phyloP scores from a whole-genome alignment of 1,139 yeast genomes.

The Hemisphaericaspora subhashii region DNA sequence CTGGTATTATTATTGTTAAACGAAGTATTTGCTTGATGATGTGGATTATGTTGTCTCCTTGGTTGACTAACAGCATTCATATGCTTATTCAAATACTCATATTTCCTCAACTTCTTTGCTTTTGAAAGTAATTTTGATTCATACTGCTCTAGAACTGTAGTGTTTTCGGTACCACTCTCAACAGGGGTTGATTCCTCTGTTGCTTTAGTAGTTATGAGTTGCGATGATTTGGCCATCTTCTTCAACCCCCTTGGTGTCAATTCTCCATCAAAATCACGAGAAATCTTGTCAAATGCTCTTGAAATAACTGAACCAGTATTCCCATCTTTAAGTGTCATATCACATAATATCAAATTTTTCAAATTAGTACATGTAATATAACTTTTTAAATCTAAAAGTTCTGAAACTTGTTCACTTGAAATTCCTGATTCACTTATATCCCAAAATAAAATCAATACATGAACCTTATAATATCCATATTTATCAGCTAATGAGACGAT shows the following conservation, averaged over 20 bases:
- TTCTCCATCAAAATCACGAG: slow-evolving; percentile 27
- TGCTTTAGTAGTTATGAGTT: not conserved
- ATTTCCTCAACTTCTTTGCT: slow-evolving; percentile 32
- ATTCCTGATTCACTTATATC: slow-evolving; percentile 27
- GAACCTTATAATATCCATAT: slow-evolving; percentile 36
- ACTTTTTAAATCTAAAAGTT: slow-evolving; percentile 19
- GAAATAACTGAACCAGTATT: slow-evolving; percentile 31
- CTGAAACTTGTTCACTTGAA: slow-evolving; percentile 17
- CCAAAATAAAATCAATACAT: slow-evolving; percentile 42
- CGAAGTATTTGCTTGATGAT: slow-evolving; percentile 13
- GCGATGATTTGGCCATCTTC: slow-evolving; percentile 1
- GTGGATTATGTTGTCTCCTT: slow-evolving; percentile 6
- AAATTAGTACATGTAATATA: slow-evolving; percentile 15
- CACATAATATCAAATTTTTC: slow-evolving; percentile 29
- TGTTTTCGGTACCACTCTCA: not conserved
- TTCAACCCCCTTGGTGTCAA: slow-evolving; percentile 33
- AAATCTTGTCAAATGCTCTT: slow-evolving; percentile 26
- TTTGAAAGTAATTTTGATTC: slow-evolving; percentile 29
- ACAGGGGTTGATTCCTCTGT: not conserved
- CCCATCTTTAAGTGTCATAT: slow-evolving; percentile 31
- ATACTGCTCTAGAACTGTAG: slow-evolving; percentile 20
- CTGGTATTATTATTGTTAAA: slow-evolving; percentile 13
- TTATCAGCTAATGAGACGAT: slow-evolving; percentile 35
- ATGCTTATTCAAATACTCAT: slow-evolving; percentile 38
- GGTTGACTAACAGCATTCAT: slow-evolving; percentile 12